phyloP scores from a whole-genome alignment of 129 eudicot species.

The Saussurea involucrata region DNA sequence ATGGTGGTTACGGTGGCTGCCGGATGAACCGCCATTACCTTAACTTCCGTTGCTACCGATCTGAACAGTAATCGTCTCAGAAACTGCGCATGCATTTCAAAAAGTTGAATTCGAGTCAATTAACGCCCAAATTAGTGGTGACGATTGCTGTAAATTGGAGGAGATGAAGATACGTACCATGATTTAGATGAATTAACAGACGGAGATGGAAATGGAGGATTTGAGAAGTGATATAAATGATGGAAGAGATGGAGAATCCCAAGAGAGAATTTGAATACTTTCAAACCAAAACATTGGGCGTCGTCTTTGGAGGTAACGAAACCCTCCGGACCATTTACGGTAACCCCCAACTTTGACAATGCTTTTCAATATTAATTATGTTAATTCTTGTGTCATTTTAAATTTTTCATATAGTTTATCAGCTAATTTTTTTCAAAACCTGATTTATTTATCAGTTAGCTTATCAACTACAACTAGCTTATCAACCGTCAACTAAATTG shows the following conservation, averaged over 20 bases:
- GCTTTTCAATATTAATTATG: not conserved
- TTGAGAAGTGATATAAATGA: slow-evolving; percentile 8
- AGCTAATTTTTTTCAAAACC: too few relatives aligned
- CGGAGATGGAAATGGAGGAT: not conserved
- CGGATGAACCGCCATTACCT: slow-evolving; percentile 32
- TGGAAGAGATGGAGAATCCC: slow-evolving; percentile 20
- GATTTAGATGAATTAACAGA: not conserved
- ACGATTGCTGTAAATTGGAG: not conserved
- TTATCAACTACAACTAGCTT: too few relatives aligned
- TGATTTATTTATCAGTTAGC: too few relatives aligned
- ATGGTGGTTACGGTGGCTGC: slow-evolving; percentile 47
- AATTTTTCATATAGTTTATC: too few relatives aligned
- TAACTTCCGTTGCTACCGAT: slow-evolving; percentile 27
- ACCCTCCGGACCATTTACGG: not conserved
- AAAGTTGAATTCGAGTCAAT: not conserved
- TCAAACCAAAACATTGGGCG: slow-evolving; percentile 39
- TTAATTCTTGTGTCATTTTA: too few relatives aligned
- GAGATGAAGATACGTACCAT: slow-evolving; percentile 16
- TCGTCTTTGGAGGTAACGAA: slow-evolving; percentile 33
- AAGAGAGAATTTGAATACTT: slow-evolving; percentile 27
- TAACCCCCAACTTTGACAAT: not conserved
- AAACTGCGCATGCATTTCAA: slow-evolving; percentile 14
- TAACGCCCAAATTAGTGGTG: not conserved
- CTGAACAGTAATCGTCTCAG: slow-evolving; percentile 23
- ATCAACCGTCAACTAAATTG: too few relatives aligned